Evolutionary conservation across 2,329 filamentous ascomycete genomes (phyloP).

Genomic region (Zymoseptoria brevis): DNA sequence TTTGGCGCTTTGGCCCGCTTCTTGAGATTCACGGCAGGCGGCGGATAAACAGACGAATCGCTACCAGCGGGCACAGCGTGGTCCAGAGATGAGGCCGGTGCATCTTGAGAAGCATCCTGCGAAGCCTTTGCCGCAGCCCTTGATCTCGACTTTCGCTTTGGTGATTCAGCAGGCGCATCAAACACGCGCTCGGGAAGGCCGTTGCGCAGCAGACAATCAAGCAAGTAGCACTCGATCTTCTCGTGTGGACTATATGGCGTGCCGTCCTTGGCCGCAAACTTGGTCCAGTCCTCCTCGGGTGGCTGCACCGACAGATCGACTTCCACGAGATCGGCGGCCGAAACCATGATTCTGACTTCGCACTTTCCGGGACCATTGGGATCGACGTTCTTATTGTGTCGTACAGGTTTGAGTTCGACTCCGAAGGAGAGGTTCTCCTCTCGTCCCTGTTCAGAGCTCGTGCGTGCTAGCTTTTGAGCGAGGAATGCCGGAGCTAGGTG

Average conservation of each 20-base stretch:
- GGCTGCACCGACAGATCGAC: slow-evolving; percentile 18
- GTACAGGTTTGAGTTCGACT: slow-evolving; percentile 27
- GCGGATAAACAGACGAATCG: neutral
- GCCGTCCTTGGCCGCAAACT: slow-evolving; percentile 26
- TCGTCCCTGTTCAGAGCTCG: slow-evolving; percentile 9
- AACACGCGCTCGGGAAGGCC: slow-evolving; percentile 20
- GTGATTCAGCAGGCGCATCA: slow-evolving; percentile 2
- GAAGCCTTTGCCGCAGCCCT: neutral
- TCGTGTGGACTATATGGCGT: slow-evolving; percentile 28
- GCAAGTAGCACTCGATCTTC: slow-evolving; percentile 32
- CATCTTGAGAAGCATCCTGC: neutral
- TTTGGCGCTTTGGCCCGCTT: neutral
- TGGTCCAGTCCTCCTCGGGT: slow-evolving; percentile 21
- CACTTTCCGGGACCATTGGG: slow-evolving; percentile 14
- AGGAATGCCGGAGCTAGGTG: slow-evolving; percentile 34
- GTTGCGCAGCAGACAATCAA: slow-evolving; percentile 27
- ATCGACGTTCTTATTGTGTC: slow-evolving; percentile 18
- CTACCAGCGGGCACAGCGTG: neutral
- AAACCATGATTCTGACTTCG: slow-evolving; percentile 31
- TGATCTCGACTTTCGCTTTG: neutral
- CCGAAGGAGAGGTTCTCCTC: slow-evolving; percentile 21
- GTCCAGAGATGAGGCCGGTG: neutral
- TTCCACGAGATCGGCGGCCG: slow-evolving; percentile 27
- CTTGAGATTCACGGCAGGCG: neutral
- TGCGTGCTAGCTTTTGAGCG: slow-evolving; percentile 17